Evolutionary conservation across 805 yeast genomes (phyloP), one percentile per base, ranked within the genome.

Genomic region (Metschnikowia arizonensis): DNA sequence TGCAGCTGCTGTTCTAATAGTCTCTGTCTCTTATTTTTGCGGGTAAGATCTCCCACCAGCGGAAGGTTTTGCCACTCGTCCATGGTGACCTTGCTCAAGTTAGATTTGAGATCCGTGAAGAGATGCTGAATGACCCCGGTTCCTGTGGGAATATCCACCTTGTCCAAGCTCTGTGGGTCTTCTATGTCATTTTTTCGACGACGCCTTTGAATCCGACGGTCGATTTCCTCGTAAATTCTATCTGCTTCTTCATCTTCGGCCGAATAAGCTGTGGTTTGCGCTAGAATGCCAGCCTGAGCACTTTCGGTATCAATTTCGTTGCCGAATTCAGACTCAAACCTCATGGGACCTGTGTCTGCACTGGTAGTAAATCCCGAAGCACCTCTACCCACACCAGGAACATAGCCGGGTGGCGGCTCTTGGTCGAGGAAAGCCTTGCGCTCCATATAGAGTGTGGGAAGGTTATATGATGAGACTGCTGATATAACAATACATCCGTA

Each of bases 381-480:
- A 23, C 99, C 99, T 59, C 99, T 73, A 0, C 97, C 98, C 6
- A 89, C 65, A 21, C 99, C 99, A 3, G 98, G 85, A 33, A 89
- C 77, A 60, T 91, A 91, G 5, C 95, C 95, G 1, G 84, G 78
- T 0, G 99, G 99, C 1, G 98, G 84, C 49, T 81, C 81, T 66
- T 85, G 88, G 58, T 85, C 88, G 39, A 91, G 69, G 64, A 93
- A 93, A 10, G 52, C 43, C 38, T 49, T 49, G 33, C 52, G 42
- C 40, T 49, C 52, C 52, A 49, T 49, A 32, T 33, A 11, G 36
- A 11, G 26, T 21, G 44, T n/a, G 37, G 17, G 3, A 11, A 7
- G 31, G 4, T 33, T 6, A 24, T 21, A 6, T 8, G 15, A 4
- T 10, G 29, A 40, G 28, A 33, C 26, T 5, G 28, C 14, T 25